phyloP scores from a whole-genome alignment of 1,139 yeast species.

The Blastobotrys ciferrii region DNA sequence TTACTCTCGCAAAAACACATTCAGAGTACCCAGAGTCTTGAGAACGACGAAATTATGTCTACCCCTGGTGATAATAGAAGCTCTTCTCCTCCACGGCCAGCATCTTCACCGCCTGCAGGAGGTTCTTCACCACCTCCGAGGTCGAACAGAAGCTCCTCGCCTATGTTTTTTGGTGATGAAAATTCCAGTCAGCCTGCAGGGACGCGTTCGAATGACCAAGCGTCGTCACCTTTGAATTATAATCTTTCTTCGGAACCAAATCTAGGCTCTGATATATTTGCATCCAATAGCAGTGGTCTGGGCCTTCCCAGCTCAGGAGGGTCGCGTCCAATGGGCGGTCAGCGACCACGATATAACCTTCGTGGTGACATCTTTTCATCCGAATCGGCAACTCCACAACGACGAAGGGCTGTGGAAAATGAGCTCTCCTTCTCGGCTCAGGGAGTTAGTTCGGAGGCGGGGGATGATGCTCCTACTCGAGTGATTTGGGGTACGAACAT shows the following conservation, averaged over 20 bases:
- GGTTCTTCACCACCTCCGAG: slow-evolving; percentile 6
- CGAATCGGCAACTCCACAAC: slow-evolving; percentile 53
- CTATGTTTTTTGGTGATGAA: slow-evolving; percentile 8
- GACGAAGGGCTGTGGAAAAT: slow-evolving; percentile 37
- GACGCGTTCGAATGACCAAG: not conserved
- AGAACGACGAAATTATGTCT: not conserved
- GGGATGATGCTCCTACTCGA: slow-evolving; percentile 68
- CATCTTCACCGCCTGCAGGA: slow-evolving; percentile 42
- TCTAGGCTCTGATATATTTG: slow-evolving; percentile 2
- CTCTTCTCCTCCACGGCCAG: slow-evolving; percentile 50
- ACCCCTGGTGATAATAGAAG: slow-evolving; percentile 3
- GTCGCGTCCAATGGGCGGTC: slow-evolving; percentile 4
- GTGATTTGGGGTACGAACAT: slow-evolving; percentile 99
- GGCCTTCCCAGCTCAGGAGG: slow-evolving; percentile 6
- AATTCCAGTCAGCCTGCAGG: not conserved
- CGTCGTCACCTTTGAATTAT: slow-evolving; percentile 15
- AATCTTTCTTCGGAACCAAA: slow-evolving; percentile 9
- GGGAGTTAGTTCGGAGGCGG: slow-evolving; percentile 29
- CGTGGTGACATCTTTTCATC: slow-evolving; percentile 61
- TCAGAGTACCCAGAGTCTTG: too few species aligned
- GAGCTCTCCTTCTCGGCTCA: slow-evolving; percentile 15
- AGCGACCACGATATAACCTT: slow-evolving; percentile 11
- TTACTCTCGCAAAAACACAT: not conserved
- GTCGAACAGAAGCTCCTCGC: slow-evolving; percentile 6
- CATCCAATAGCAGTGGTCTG: not conserved